These are phyloP conservation scores for Grigorovia transvaalensis DNA, from an alignment of 805 yeast genomes.

Conservation along the genomic window DNA sequence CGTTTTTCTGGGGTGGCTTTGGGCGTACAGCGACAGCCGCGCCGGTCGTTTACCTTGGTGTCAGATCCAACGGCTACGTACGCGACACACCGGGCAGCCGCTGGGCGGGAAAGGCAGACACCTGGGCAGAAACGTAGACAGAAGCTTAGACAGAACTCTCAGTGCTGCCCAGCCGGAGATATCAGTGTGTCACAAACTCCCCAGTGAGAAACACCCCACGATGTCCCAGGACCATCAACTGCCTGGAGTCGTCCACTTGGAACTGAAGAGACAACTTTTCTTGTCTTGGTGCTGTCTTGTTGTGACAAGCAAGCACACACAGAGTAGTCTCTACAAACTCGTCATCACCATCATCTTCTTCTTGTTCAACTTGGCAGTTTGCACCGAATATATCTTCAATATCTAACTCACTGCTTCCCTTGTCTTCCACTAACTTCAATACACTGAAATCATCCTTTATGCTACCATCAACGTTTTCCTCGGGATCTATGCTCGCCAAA, in stretches of 20 bases:
- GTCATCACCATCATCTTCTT: slow-evolving; percentile 47
- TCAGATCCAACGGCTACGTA: too few species aligned
- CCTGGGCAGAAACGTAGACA: too few species aligned
- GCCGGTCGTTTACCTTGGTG: too few species aligned
- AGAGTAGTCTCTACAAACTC: slow-evolving; percentile 70
- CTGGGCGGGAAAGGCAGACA: too few species aligned
- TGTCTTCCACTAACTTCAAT: not conserved
- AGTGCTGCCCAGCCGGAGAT: too few species aligned
- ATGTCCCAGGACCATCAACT: slow-evolving; percentile 86
- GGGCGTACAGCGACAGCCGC: too few species aligned
- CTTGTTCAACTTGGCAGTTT: slow-evolving; percentile 22
- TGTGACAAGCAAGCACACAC: not conserved
- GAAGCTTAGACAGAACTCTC: too few species aligned
- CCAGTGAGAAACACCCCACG: slow-evolving; percentile 83
- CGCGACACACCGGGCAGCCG: too few species aligned
- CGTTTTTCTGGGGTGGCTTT: not conserved
- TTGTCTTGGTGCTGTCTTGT: not conserved
- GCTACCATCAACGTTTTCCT: slow-evolving; percentile 34
- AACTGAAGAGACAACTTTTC: not conserved
- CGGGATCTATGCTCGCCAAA: slow-evolving; percentile 84
- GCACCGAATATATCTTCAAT: slow-evolving; percentile 36
- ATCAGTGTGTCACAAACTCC: slow-evolving; percentile 54
- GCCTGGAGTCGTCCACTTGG: slow-evolving; percentile 68
- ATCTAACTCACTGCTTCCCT: slow-evolving; percentile 15
- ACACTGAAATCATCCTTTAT: not conserved